Percentiles rank a stretch among this genome's conserved stretches.
Conservation (phyloP, 331 rosid genomes). For the Quercus lobata region DNA sequence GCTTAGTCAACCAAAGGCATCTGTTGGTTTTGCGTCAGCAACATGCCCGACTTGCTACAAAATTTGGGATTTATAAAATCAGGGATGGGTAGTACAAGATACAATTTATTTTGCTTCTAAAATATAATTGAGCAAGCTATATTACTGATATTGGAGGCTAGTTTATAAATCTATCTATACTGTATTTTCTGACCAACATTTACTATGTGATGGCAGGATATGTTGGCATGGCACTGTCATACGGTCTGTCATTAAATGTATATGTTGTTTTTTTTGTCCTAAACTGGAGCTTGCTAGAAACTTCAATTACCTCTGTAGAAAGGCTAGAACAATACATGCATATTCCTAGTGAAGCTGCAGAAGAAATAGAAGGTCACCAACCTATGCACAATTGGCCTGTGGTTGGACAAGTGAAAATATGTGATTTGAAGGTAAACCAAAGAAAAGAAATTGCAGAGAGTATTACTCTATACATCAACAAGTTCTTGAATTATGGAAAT, state of each 20-base stretch:
- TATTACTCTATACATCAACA: neutral
- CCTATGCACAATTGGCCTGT: slow-evolving; percentile 23
- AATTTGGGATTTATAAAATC: neutral
- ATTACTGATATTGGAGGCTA: neutral
- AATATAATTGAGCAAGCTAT: neutral
- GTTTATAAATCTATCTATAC: neutral
- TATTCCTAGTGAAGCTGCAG: slow-evolving; percentile 24
- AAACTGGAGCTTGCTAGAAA: slow-evolving; percentile 14
- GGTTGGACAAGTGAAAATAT: slow-evolving; percentile 19
- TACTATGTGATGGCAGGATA: slow-evolving; percentile 11
- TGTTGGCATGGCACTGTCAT: slow-evolving; percentile 28
- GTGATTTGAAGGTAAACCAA: slow-evolving; percentile 24
- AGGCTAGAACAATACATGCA: slow-evolving; percentile 33
- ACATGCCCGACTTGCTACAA: neutral
- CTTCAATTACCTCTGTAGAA: slow-evolving; percentile 23
- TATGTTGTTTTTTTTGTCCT: slow-evolving; percentile 14
- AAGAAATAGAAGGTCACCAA: slow-evolving; percentile 6
- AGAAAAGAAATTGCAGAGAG: neutral
- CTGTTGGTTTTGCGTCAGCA: neutral
- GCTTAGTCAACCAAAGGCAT: neutral
- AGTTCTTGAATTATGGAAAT: neutral
- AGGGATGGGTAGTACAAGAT: neutral
- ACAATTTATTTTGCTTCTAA: neutral
- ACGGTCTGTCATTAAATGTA: slow-evolving; percentile 24
- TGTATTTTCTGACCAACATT: neutral